Base-by-base conservation (phyloP, 1,284 basidiomycete species). In the Rhodotorula sp. region DNA sequence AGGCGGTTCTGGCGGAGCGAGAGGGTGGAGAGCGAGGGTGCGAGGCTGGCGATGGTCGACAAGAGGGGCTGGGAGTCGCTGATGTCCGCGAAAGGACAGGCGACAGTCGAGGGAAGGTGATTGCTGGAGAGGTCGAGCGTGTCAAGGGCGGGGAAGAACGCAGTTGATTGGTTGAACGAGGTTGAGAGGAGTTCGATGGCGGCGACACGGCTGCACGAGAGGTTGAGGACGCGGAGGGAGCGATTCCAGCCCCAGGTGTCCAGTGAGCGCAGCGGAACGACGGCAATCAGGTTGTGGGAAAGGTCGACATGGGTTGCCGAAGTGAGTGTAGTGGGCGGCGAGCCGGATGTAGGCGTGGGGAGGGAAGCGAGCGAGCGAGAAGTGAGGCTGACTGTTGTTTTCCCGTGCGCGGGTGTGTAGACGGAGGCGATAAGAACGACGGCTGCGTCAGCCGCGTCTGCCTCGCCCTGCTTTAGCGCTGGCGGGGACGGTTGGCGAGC, bases 1-100 rank as follows among this genome's bases (percentile, higher is more conserved):
- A 73, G 67, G 26, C 65, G 64, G 55, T 73, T 73, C 40, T 59
- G 53, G 13, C 67, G 61, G 28, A 73, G 62, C 20, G 60, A 51
- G n/a, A 73, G 64, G 24, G 51, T 34, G 4, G 47, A 37, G 15
- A 73, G 54, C 0, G 57, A n/a, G 0, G 72, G 69, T 13, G 56
- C 57, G 30, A 65, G 30, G 2, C 24, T 4, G 6, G 56, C 58
- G 56, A 68, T 56, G 16, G 51, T 30, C n/a, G 55, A n/a, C 28
- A 69, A 52, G 34, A 62, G 34, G 51, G 15, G 34, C 24, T 10
- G 13, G 0, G 24, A 26, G 15, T 30, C 2, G 5, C 15, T 15
- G 31, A n/a, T 26, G 15, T 56, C 10, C 9, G 31, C 13, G 24
- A 28, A 34, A 11, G 26, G 31, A 9, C 58, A 44, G 0, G 51